phyloP scores from a whole-genome alignment of 1,139 yeast genomes.

The Wickerhamomyces sp. region DNA sequence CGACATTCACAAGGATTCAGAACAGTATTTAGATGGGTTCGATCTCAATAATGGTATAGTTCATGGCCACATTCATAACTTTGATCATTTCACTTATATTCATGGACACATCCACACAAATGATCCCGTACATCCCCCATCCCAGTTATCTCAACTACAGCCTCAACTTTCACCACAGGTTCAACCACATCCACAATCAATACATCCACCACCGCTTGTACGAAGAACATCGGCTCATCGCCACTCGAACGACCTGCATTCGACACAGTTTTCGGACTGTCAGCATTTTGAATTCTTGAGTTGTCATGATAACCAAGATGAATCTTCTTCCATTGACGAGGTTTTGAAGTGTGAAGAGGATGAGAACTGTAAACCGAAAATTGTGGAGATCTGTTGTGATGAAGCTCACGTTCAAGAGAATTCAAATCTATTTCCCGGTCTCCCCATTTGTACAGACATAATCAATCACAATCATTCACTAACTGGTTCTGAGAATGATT shows the following conservation, averaged over 20 bases:
- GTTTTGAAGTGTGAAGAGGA: conserved; percentile 16
- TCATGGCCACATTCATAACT: conserved; percentile 67
- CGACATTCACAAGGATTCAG: not conserved
- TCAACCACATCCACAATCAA: not conserved
- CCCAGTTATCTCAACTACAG: no score
- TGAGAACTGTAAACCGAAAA: conserved; percentile 29
- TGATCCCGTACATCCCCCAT: conserved; percentile 4
- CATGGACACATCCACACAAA: conserved; percentile 62
- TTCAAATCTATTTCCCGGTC: not conserved
- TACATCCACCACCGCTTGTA: not conserved
- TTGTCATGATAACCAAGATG: conserved; percentile 25
- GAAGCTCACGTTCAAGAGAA: conserved; percentile 19
- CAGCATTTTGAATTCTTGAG: conserved; percentile 36
- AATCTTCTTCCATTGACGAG: conserved; percentile 10
- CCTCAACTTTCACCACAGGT: conserved; percentile 10
- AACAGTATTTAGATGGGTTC: not conserved
- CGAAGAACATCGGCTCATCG: conserved; percentile 11
- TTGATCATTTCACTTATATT: conserved; percentile 57
- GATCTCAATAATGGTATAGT: conserved; percentile 40
- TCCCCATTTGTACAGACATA: conserved; percentile 10
- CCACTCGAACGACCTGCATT: conserved; percentile 16
- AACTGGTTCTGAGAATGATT: not conserved
- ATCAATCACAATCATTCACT: conserved; percentile 3
- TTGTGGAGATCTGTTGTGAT: conserved; percentile 35
- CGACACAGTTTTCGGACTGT: conserved; percentile 25